A percentile compares a stretch with the other conserved stretches of the same genome.
phyloP scores from a whole-genome alignment of 2,329 filamentous ascomycete species.

The Microdochium bolleyi region DNA sequence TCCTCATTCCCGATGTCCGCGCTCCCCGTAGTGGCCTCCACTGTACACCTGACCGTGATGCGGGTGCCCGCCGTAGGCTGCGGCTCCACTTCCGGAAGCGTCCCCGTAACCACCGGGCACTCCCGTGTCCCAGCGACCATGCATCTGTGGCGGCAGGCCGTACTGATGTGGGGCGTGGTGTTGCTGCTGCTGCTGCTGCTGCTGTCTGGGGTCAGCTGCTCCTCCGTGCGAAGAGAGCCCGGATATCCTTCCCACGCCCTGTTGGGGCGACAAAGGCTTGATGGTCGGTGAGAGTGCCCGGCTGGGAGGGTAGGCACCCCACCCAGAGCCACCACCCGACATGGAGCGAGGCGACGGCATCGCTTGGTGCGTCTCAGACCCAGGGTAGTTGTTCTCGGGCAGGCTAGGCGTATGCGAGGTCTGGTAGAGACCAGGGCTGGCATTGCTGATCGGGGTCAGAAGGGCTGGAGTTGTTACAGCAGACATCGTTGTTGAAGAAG shows the following conservation, averaged over 20 bases:
- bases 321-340: conserved; percentile 36
- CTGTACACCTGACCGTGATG: conserved; percentile 33
- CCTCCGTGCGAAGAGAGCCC: conserved; percentile 23
- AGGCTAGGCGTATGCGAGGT: conserved; percentile 25
- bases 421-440: conserved; percentile 21
- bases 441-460: conserved; percentile 23
- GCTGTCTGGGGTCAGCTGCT: conserved; percentile 24
- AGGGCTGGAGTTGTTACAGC: conserved; percentile 13
- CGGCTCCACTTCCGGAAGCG: conserved; percentile 7
- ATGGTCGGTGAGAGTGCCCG: conserved; percentile 36
- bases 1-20: conserved; percentile 30
- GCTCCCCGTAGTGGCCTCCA: conserved; percentile 31
- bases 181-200: conserved; percentile 26
- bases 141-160: conserved; percentile 20
- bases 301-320: conserved; percentile 35
- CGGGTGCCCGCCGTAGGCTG: conserved; percentile 18
- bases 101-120: conserved; percentile 19
- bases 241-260: conserved; percentile 22
- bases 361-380: conserved; percentile 36
- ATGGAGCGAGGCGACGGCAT: conserved; percentile 46
- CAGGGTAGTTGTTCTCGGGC: conserved; percentile 28
- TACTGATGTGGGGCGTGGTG: conserved; percentile 24
- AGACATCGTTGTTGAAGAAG: conserved; percentile 14
- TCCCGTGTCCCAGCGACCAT: conserved; percentile 18
- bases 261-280: conserved; percentile 27